phyloP scores from a whole-genome alignment of 371 early-diverging fungal species.

The Ordospora pajunii region DNA sequence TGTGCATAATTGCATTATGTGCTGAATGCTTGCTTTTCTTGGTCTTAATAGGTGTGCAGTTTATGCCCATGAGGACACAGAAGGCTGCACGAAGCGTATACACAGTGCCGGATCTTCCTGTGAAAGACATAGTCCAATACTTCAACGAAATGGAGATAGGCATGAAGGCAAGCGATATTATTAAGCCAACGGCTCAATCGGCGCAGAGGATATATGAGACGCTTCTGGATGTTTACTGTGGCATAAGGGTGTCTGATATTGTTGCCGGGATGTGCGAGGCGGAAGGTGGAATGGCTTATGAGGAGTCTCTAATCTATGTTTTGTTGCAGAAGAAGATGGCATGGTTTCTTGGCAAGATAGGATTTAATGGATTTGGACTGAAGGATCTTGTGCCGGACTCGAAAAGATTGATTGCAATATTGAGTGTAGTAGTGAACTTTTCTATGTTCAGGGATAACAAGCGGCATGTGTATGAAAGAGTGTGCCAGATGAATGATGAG shows the following conservation, averaged over 20 bases:
- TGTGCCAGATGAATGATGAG: constrained; percentile 22
- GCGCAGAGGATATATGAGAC: constrained; percentile 26
- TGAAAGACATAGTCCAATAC: constrained; percentile 43
- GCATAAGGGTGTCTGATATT: background rate
- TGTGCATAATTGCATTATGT: too few species aligned
- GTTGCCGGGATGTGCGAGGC: background rate
- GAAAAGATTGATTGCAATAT: constrained; percentile 32
- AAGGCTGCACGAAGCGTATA: background rate
- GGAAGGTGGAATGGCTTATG: background rate
- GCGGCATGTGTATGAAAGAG: constrained; percentile 42
- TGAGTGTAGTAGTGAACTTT: constrained; percentile 43
- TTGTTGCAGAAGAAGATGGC: constrained; percentile 26
- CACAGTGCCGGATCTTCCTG: constrained; percentile 34
- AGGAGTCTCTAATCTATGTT: constrained; percentile 29
- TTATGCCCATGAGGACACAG: background rate
- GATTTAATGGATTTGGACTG: constrained; percentile 25
- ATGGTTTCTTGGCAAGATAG: constrained; percentile 38
- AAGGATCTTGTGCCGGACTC: constrained; percentile 43
- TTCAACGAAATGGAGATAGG: constrained; percentile 45
- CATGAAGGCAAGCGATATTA: constrained; percentile 35
- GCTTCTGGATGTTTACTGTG: constrained; percentile 21
- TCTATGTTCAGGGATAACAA: constrained; percentile 54
- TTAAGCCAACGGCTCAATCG: constrained; percentile 32
- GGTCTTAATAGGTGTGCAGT: too few species aligned
- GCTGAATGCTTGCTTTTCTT: too few species aligned